Percentiles rank a stretch among this genome's conserved stretches.
These are phyloP conservation scores for Galerina marginata DNA, from an alignment of 768 basidiomycete species.

Conservation along the genomic window DNA sequence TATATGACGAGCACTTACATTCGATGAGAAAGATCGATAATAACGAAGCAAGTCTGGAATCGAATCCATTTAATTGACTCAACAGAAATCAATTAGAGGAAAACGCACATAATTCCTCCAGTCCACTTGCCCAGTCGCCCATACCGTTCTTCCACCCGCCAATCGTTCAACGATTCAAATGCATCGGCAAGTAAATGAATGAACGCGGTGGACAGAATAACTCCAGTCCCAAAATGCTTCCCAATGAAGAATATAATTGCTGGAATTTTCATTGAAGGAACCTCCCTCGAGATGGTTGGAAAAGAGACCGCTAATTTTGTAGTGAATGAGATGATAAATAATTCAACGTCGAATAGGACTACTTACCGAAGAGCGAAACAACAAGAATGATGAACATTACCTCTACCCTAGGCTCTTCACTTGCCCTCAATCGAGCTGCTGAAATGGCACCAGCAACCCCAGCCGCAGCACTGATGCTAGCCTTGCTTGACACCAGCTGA, in stretches of 20 bases:
- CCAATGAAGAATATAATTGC: slow-evolving; percentile 80
- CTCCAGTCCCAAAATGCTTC: slow-evolving; percentile 88
- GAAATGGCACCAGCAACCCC: neutral
- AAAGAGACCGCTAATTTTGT: slow-evolving; percentile 64
- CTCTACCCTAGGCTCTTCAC: slow-evolving; percentile 23
- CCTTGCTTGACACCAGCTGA: no score
- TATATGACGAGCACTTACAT: slow-evolving; percentile 53
- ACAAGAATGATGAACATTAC: slow-evolving; percentile 60
- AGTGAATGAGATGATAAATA: neutral
- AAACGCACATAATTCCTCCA: slow-evolving; percentile 76
- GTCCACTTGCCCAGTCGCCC: slow-evolving; percentile 59
- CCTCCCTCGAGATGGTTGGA: slow-evolving; percentile 64
- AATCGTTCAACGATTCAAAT: slow-evolving; percentile 61
- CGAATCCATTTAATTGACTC: neutral
- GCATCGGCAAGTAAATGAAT: slow-evolving; percentile 84
- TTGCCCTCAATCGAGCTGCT: slow-evolving; percentile 5
- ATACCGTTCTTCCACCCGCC: slow-evolving; percentile 50
- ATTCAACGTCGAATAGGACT: neutral
- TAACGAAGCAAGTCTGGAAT: slow-evolving; percentile 44
- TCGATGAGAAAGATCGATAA: slow-evolving; percentile 79
- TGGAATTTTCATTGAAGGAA: slow-evolving; percentile 65
- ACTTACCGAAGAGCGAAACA: slow-evolving; percentile 69
- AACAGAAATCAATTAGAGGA: neutral
- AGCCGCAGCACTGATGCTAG: neutral
- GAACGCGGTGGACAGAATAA: slow-evolving; percentile 84